Base-by-base conservation (phyloP, 1,284 basidiomycete genomes). In the Microbotryum saponariae region DNA sequence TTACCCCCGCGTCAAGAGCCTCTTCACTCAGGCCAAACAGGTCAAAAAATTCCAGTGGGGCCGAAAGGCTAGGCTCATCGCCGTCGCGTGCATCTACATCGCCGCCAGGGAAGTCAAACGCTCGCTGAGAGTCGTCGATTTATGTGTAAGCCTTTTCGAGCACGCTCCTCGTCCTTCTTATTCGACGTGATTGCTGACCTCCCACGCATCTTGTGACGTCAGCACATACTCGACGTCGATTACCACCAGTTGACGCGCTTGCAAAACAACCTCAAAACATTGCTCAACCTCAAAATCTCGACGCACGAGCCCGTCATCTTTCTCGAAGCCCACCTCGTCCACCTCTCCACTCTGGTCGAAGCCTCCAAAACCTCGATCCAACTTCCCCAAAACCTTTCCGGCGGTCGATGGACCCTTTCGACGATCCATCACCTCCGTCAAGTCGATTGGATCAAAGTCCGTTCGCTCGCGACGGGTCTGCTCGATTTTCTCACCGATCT, bases 381-480 rank as follows among this genome's bases (percentile, higher is more conserved):
- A 58, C 61, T 59, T 59, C 71, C 70, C 61, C n/a, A 4, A 14
- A 33, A 27, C 21, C n/a, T n/a, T n/a, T 50, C 48, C 20, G 48
- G 27, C 48, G 23, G 27, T 21, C 48, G 48, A 16, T 68, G 68
- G 72, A 14, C 73, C 81, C 51, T 78, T 79, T 4, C 62, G 64
- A 46, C 68, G 78, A 42, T 75, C 82, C 29, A 57, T 75, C 48
- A 73, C 78, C 48, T 70, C 76, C 63, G 75, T 83, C 51, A 55
- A 73, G 73, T 65, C 70, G 76, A 18, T 72, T 83, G 47, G 76
- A 76, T 55, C 68, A 31, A 77, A 53, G 81, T 82, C 45, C 74
- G 80, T 50, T 78, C 77, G 55, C 85, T 82, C 14, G 83, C 86
- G 27, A 74, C 76, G 14, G 79, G 81, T 9, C 78, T 89, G 27